phyloP scores from a whole-genome alignment of 768 basidiomycete genomes.

The Lactarius sanguifluus region DNA sequence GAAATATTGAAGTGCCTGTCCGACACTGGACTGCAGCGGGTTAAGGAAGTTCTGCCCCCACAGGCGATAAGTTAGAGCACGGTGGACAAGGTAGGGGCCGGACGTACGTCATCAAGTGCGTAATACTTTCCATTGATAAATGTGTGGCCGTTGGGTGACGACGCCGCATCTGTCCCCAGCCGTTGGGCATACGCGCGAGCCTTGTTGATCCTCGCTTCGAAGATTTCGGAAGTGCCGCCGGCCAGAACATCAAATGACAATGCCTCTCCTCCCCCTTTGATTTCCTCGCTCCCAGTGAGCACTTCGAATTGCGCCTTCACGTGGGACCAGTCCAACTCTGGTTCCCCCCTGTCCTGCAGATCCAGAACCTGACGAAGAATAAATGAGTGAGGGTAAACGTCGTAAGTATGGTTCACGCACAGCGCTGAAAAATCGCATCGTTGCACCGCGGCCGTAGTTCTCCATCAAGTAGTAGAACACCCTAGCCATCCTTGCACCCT shows the following conservation, averaged over 20 bases:
- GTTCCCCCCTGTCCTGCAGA: not conserved
- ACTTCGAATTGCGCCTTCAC: conserved; percentile 17
- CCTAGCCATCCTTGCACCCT: conserved; percentile 40
- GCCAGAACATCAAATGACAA: conserved; percentile 16
- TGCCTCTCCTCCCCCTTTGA: conserved; percentile 4
- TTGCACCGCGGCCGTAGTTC: conserved; percentile 10
- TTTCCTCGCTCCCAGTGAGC: conserved; percentile 3
- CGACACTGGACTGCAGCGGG: conserved; percentile 60
- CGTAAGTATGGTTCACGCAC: not conserved
- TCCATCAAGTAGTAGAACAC: conserved; percentile 37
- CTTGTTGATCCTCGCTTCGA: conserved; percentile 28
- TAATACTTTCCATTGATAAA: conserved; percentile 48
- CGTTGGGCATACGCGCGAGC: conserved; percentile 38
- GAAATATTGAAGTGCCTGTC: conserved; percentile 60
- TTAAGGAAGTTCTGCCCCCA: conserved; percentile 58
- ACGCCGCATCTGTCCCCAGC: conserved; percentile 34
- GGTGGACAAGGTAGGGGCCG: not conserved
- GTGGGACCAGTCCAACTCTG: conserved; percentile 16
- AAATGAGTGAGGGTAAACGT: not conserved
- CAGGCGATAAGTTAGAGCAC: not conserved
- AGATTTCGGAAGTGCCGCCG: conserved; percentile 9
- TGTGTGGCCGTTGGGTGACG: conserved; percentile 38
- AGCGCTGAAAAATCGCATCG: conserved; percentile 15
- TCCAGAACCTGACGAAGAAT: conserved; percentile 7
- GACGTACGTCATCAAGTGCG: conserved; percentile 19